Conservation (phyloP, 163 green algal genomes). For the Chloromonas sp. region DNA sequence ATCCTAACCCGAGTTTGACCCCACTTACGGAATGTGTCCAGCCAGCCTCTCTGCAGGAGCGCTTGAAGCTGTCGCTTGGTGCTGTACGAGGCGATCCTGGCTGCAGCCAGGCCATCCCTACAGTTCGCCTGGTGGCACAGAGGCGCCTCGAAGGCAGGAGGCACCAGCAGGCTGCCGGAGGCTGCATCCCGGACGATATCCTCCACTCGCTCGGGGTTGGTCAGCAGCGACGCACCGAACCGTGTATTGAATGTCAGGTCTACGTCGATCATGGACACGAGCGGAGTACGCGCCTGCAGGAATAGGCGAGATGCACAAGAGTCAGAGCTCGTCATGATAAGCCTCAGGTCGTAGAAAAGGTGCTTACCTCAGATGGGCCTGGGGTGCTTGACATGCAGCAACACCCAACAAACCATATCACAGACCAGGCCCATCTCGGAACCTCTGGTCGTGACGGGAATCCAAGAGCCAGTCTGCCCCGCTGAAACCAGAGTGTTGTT, state of each 20-base stretch:
- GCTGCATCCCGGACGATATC: background rate
- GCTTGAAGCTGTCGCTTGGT: background rate
- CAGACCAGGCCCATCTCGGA: too few relatives aligned
- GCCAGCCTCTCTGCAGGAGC: background rate
- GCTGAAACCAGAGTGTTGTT: too few relatives aligned
- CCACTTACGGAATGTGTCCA: background rate
- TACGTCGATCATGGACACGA: slow-evolving; percentile 1
- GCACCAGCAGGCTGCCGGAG: background rate
- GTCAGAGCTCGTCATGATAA: background rate
- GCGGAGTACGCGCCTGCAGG: background rate
- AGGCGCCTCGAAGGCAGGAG: background rate
- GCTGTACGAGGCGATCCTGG: background rate
- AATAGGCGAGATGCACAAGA: background rate
- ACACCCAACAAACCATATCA: too few relatives aligned
- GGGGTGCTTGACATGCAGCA: too few relatives aligned
- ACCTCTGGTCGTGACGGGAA: too few relatives aligned
- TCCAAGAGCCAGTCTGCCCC: too few relatives aligned
- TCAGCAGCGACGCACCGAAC: background rate
- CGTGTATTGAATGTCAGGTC: background rate
- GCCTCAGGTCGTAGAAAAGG: too few relatives aligned
- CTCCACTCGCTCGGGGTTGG: background rate
- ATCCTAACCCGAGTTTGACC: background rate
- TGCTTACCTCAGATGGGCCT: too few relatives aligned
- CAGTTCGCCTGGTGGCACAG: background rate
- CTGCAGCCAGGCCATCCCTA: background rate